Conservation (phyloP, 129 eudicot genomes). For the Pseudognaphalium luteoalbum region DNA sequence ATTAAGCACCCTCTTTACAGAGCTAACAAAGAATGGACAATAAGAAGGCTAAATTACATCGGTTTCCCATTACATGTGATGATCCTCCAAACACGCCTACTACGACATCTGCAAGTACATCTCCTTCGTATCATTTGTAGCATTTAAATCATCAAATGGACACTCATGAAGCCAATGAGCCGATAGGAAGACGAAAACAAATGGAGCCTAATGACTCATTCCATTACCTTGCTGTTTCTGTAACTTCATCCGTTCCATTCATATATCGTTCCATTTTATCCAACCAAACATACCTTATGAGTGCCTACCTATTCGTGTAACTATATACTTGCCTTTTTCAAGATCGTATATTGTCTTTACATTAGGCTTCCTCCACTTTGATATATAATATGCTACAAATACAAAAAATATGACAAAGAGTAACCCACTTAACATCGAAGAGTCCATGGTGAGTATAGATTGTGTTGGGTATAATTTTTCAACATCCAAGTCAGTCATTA, state of each 20-base stretch:
- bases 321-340: conserved; percentile 91
- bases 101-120: conserved; percentile 12
- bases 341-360: conserved; percentile 88
- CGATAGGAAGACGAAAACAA: not conserved
- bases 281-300: conserved; percentile 36
- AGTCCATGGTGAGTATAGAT: conserved; percentile 30
- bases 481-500: conserved; percentile 31
- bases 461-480: conserved; percentile 41
- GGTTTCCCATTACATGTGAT: conserved; percentile 25
- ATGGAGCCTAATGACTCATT: not conserved
- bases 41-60: conserved; percentile 28
- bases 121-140: conserved; percentile 26
- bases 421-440: conserved; percentile 37
- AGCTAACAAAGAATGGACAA: conserved; percentile 28
- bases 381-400: conserved; percentile 44
- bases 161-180: conserved; percentile 17
- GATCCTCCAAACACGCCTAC: conserved; percentile 24
- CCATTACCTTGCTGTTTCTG: conserved; percentile 1
- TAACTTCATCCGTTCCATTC: not conserved
- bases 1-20: conserved; percentile 25
- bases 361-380: conserved; percentile 72
- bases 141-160: conserved; percentile 15
- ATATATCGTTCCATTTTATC: not conserved
- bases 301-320: conserved; percentile 71
- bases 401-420: conserved; percentile 41